Evolutionary conservation across 192 early-diverging fungal species (phyloP).

Genomic region (Thamnidium elegans): DNA sequence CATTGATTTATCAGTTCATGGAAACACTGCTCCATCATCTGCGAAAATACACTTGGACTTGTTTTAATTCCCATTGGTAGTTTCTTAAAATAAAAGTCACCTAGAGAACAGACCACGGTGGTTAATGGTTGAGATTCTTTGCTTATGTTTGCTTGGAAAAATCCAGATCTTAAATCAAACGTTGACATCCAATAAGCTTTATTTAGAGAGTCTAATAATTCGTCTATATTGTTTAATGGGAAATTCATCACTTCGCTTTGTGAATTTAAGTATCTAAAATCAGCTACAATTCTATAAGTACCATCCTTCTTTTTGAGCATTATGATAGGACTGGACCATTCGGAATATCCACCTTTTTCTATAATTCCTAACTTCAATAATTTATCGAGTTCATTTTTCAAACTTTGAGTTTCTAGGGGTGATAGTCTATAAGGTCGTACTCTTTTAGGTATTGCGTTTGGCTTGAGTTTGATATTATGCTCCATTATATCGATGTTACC

Average conservation of each 20-base stretch:
- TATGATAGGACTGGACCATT: not conserved
- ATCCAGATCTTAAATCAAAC: constrained; percentile 42
- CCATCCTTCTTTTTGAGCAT: not conserved
- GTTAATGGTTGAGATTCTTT: constrained; percentile 36
- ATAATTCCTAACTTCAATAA: not conserved
- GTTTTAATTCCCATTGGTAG: constrained; percentile 34
- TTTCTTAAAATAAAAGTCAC: constrained; percentile 20
- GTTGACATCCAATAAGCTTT: constrained; percentile 40
- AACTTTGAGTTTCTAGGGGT: not conserved
- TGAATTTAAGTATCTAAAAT: not conserved
- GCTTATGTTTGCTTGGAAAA: constrained; percentile 40
- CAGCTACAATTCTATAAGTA: not conserved
- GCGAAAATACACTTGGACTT: constrained; percentile 17
- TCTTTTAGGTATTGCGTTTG: not conserved
- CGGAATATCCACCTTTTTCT: not conserved
- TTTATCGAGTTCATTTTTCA: not conserved
- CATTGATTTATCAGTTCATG: constrained; percentile 1
- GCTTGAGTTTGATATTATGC: not conserved
- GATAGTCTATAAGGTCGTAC: not conserved
- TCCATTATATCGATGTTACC: not conserved
- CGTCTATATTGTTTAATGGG: constrained; percentile 30
- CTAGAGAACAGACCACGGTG: constrained; percentile 22
- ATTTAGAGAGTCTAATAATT: constrained; percentile 35
- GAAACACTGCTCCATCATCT: constrained; percentile 9
- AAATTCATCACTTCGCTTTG: no score